Percentiles rank a stretch among this genome's conserved stretches.
Conservation (phyloP, 306 rosid genomes). For the Amphicarpaea edgeworthii region DNA sequence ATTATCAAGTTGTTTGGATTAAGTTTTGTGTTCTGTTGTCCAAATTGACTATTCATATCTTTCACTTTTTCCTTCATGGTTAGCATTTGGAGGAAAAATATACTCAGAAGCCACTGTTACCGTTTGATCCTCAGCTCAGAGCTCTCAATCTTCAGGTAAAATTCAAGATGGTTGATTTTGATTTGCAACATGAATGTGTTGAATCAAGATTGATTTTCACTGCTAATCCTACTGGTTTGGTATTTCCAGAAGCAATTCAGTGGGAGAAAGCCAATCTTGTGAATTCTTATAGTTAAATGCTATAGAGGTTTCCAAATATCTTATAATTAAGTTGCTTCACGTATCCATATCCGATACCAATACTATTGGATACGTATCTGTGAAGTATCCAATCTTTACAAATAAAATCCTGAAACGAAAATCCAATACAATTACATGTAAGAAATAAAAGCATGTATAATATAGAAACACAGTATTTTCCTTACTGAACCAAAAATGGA, state of each 20-base stretch:
- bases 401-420: not conserved
- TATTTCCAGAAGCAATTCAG: not conserved
- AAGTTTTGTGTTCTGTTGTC: conserved; percentile 10
- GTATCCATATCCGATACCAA: not conserved
- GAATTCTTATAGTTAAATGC: conserved; percentile 10
- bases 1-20: not conserved
- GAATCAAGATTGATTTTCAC: not conserved
- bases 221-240: not conserved
- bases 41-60: not conserved
- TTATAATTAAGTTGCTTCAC: not conserved
- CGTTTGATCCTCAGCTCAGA: conserved; percentile 52
- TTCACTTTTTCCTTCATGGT: conserved; percentile 20
- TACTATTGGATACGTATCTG: not conserved
- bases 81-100: conserved; percentile 64
- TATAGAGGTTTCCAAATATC: not conserved
- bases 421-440: not conserved
- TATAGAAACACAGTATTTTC: not conserved
- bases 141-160: conserved; percentile 64
- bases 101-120: conserved; percentile 53
- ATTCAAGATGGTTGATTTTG: not conserved
- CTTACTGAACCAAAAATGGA: not conserved
- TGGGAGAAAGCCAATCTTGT: not conserved
- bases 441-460: no score
- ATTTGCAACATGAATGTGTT: conserved; percentile 9
- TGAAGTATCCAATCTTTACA: not conserved